Evolutionary conservation across 2,329 filamentous ascomycete genomes (phyloP), one percentile per base, ranked within the genome.

Genomic region (Pestalotiopsis sp.): DNA sequence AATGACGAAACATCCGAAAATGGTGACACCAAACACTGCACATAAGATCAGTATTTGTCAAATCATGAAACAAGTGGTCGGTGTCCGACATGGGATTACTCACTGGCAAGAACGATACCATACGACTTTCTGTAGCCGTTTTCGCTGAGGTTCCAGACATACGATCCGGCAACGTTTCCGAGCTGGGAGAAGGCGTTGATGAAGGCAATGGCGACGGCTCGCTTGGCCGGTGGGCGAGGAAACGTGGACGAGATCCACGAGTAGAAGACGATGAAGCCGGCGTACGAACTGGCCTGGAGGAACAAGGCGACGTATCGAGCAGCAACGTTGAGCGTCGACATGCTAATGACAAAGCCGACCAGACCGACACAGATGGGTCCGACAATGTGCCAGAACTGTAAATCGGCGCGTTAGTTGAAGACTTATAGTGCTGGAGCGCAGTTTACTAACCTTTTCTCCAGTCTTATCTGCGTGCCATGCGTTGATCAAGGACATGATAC

Each of bases 91-190:
- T 17, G 31, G 25, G 17, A 39, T 11, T 14, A 64, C 61, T 64
- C 25, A 64, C 61, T 91, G 74, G 87, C 82, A 14, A 86, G 84
- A 4, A 91, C 89, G 68, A 91, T 89, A 4, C 87, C 89, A 73
- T 91, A 91, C 70, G 87, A 90, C 80, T 88, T 86, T 71, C 89
- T 84, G 81, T 84, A 91, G 0, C 89, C 89, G 70, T 91, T 85
- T 0, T 84, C 87, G 27, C 82, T 79, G 64, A 91, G 81, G 66
- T 83, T 80, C 89, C 89, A 91, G 3, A 91, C 89, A 73, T 91
- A 91, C 68, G 85, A 87, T 2, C 89, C 89, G 0, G 89, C 88
- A 0, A 89, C 83, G 74, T 88, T 89, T 66, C 87, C 87, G 2
- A 89, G 80, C 79, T 88, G 87, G 56, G 82, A 83, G 78, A 87